Base-by-base conservation (phyloP, 768 basidiomycete genomes). In the Kwoniella sp. region DNA sequence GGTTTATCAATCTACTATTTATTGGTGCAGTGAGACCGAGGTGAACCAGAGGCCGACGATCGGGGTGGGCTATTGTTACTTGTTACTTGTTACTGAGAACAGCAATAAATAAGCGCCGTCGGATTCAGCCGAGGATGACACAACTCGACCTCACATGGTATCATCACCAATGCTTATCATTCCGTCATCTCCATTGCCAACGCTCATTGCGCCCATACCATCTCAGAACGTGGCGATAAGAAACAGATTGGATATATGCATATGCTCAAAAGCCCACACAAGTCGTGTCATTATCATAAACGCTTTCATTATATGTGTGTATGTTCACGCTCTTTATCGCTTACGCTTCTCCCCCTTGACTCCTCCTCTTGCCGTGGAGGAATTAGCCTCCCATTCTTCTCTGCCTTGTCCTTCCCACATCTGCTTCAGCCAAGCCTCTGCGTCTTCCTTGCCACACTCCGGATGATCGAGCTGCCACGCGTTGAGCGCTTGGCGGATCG, bases 401-500 rank as follows among this genome's bases (percentile, higher is more conserved):
- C 69, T 61, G 15, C 65, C 68, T 34, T 61, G 52, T 30, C 67
- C 64, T 45, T 63, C 61, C 75, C 75, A 77, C 51, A 34, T 38
- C 28, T 54, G 34, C 37, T 61, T 55, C 22, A 97, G 81, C 92
- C 92, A 96, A 13, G 77, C 77, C 29, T 83, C 76, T 75, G 92
- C 93, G 3, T 87, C 86, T 4, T 87, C 88, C 73, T 87, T 86
- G 3, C 86, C 85, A 0, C 84, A 85, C 1, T 83, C 73, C 0
- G 93, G 91, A 76, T 93, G 82, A 37, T 86, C 88, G 7, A 98
- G 84, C 72, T 93, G 92, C 94, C 93, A 98, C 65, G 88, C 86
- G 22, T 92, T 74, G 26, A 97, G 84, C 53, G 84, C 85, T n/a
- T 84, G 82, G 22, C 92, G 82, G 5, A 88, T 84, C 29, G 84